Conservation (phyloP, 2,329 filamentous ascomycete species). For the Macrophomina pseudophaseolina region DNA sequence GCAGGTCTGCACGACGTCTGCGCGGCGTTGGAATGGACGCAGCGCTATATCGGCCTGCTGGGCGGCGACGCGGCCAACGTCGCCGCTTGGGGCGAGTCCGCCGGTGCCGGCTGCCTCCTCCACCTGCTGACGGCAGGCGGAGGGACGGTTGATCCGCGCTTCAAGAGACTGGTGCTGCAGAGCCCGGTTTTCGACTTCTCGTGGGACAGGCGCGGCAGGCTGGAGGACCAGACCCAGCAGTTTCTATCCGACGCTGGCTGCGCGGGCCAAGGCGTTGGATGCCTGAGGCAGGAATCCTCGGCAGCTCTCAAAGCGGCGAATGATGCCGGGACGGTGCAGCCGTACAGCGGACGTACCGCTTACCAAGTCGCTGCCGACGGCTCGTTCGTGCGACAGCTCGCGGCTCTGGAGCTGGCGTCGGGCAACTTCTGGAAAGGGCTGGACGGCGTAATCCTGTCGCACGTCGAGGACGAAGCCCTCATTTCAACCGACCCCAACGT, state of each 20-base stretch:
- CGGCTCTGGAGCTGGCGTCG: conserved; percentile 38
- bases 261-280: conserved; percentile 30
- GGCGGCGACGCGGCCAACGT: conserved; percentile 54
- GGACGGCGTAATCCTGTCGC: conserved; percentile 40
- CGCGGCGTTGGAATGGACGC: conserved; percentile 56
- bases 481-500: conserved; percentile 36
- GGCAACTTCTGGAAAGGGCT: conserved; percentile 43
- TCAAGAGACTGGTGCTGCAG: conserved; percentile 40
- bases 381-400: conserved; percentile 39
- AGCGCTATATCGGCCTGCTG: conserved; percentile 52
- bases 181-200: conserved; percentile 38
- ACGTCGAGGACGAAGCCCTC: conserved; percentile 40
- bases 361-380: conserved; percentile 43
- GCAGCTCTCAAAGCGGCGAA: conserved; percentile 37
- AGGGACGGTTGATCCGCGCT: conserved; percentile 52
- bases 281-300: conserved; percentile 36
- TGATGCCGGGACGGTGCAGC: conserved; percentile 27
- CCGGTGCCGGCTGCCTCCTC: conserved; percentile 57
- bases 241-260: conserved; percentile 38
- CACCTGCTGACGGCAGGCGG: conserved; percentile 55
- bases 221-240: conserved; percentile 35
- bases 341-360: conserved; percentile 35
- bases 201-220: conserved; percentile 32
- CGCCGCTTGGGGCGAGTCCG: conserved; percentile 57
- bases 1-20: conserved; percentile 47